These are phyloP conservation scores for Trichoderma erinaceum DNA, from an alignment of 495 filamentous ascomycete genomes.

Conservation along the genomic window DNA sequence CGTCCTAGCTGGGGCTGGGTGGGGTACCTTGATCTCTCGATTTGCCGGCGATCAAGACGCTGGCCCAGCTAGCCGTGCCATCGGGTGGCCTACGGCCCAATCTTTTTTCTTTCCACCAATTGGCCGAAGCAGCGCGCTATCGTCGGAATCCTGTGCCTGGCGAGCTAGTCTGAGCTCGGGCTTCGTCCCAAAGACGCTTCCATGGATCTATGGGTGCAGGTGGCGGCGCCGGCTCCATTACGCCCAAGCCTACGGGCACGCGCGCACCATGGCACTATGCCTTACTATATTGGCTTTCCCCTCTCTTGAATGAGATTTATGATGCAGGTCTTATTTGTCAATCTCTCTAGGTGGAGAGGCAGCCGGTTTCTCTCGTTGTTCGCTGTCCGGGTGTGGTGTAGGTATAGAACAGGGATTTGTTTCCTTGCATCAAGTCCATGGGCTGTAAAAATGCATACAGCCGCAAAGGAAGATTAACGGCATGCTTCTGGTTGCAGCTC, in stretches of 20 bases:
- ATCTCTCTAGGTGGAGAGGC: not conserved
- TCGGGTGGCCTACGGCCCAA: not conserved
- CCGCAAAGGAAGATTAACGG: not conserved
- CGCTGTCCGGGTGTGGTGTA: not conserved
- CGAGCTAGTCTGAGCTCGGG: not conserved
- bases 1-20: not conserved
- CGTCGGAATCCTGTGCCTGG: not conserved
- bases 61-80: not conserved
- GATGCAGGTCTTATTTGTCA: not conserved
- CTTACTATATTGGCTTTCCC: not conserved
- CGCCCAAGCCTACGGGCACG: not conserved
- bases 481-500: not conserved
- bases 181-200: not conserved
- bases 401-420: not conserved
- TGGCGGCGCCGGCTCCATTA: not conserved
- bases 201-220: not conserved
- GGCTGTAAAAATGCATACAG: not conserved
- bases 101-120: not conserved
- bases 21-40: conserved; percentile 1
- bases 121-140: not conserved
- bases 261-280: not conserved
- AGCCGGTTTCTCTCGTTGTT: not conserved
- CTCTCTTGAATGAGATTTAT: not conserved
- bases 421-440: not conserved
- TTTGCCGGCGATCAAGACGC: not conserved